Evolutionary conservation across 192 early-diverging fungal genomes (phyloP), one percentile per base, ranked within the genome.

Genomic region (Backusella psychrophila): DNA sequence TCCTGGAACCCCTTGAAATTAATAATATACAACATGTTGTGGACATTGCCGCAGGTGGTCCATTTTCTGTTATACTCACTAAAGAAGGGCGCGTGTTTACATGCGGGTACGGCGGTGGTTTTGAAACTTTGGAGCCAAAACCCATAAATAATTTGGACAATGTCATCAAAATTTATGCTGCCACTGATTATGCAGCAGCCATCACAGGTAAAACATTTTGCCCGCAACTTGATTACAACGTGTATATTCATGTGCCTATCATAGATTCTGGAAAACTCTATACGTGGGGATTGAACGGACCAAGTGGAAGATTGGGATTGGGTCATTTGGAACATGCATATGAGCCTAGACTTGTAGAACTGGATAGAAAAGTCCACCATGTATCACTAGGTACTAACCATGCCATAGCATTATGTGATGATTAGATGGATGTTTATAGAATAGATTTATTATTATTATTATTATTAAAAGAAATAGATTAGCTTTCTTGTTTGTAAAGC

Each of bases 21-120:
- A 80, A 84, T 36, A 63, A 63, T 29, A 53, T 65, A 26, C 75
- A 72, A 44, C 78, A 75, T 74, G 82, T 91, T 31, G 59, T 75
- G 3, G 83, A 81, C n/a, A 85, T 93, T 66, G 91, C 91, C 15
- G 89, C 89, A 39, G 91, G 90, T 66, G 91, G 91, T 5, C 85
- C 90, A n/a, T 89, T 89, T 82, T 83, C 87, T n/a, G 63, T 89
- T 42, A 76, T 88, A 33, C 75, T 90, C 46, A 82, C 80, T 31
- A 75, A 81, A 8, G 80, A 86, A 7, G 90, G 92, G n/a, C 77
- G 82, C 1, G 91, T 93, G 0, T 84, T 86, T 74, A 82, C 79
- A 11, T 93, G 92, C 49, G 92, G 92, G 1, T 93, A 90, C 77
- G 92, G 92, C 19, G 91, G 91, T 0, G 49, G 73, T 6, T 79